Percentiles rank a stretch among this genome's conserved stretches.
Evolutionary conservation across 805 yeast species (phyloP).

Genomic region (Barnettozyma populi): DNA sequence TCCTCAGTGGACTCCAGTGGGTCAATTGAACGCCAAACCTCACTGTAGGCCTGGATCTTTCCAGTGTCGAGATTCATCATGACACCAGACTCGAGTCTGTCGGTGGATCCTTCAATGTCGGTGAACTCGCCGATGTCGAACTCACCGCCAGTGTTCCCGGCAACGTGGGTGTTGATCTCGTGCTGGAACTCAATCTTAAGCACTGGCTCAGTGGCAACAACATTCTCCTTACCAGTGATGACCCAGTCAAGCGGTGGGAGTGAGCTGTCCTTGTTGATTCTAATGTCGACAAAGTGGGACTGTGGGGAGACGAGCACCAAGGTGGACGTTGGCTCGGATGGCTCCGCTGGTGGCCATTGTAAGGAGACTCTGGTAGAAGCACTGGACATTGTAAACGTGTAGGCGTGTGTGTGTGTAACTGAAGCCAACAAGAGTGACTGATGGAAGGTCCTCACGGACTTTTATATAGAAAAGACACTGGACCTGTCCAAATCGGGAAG

Average conservation of each 20-base stretch:
- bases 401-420: too few relatives aligned
- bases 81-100: constrained; percentile 44
- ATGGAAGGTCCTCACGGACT: neutral
- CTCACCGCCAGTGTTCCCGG: constrained; percentile 19
- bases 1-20: constrained; percentile 31
- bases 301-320: constrained; percentile 41
- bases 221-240: constrained; percentile 28
- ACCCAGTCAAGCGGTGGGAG: constrained; percentile 24
- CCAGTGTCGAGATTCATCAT: constrained; percentile 46
- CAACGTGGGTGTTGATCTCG: constrained; percentile 21
- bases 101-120: constrained; percentile 30
- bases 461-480: neutral
- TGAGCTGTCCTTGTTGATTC: constrained; percentile 22
- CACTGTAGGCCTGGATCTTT: constrained; percentile 38
- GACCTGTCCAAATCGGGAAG: neutral
- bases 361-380: constrained; percentile 43
- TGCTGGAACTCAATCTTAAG: constrained; percentile 20
- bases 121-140: constrained; percentile 38
- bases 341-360: constrained; percentile 43
- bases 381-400: constrained; percentile 13
- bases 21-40: constrained; percentile 50
- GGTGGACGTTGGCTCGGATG: constrained; percentile 42
- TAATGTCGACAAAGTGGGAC: constrained; percentile 43
- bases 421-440: neutral
- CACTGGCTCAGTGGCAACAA: constrained; percentile 12